phyloP scores from a whole-genome alignment of 176 grass and related monocot genomes.

The Oropetium thomaeum region DNA sequence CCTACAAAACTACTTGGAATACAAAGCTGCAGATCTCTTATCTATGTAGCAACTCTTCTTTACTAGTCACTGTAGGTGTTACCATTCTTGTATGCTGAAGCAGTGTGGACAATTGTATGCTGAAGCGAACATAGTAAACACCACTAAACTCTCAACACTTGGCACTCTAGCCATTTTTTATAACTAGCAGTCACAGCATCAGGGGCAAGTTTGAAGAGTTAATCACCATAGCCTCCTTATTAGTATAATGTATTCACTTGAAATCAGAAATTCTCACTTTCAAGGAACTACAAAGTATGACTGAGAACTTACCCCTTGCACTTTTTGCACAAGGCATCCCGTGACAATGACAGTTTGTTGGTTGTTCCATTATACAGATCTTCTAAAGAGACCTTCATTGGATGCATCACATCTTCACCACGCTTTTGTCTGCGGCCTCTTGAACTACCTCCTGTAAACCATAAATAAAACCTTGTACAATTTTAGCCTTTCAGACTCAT shows the following conservation, averaged over 20 bases:
- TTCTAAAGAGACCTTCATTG: slow-evolving; percentile 88
- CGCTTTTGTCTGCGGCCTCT: slow-evolving; percentile 77
- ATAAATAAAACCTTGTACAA: slow-evolving; percentile 2
- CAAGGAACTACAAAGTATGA: neutral
- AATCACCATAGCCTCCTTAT: neutral
- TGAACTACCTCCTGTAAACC: slow-evolving; percentile 64
- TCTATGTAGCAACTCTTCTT: neutral
- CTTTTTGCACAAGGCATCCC: slow-evolving; percentile 69
- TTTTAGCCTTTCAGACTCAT: neutral
- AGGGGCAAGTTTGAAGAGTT: neutral
- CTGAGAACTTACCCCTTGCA: slow-evolving; percentile 81
- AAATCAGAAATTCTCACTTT: slow-evolving; percentile 6
- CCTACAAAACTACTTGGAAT: neutral
- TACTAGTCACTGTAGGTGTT: neutral
- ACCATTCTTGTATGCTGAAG: too few species aligned
- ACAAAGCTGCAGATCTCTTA: neutral
- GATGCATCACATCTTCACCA: slow-evolving; percentile 79
- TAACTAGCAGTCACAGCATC: neutral
- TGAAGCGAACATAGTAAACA: slow-evolving; percentile 4
- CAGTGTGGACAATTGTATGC: too few species aligned
- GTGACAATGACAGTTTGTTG: slow-evolving; percentile 81
- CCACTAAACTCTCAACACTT: neutral
- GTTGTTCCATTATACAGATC: slow-evolving; percentile 83
- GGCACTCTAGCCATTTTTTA: too few species aligned
- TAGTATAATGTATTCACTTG: neutral